A percentile compares a stretch with the other conserved stretches of the same genome.
Evolutionary conservation across 306 rosid species (phyloP).

Genomic region (Ormosia semicastrata): DNA sequence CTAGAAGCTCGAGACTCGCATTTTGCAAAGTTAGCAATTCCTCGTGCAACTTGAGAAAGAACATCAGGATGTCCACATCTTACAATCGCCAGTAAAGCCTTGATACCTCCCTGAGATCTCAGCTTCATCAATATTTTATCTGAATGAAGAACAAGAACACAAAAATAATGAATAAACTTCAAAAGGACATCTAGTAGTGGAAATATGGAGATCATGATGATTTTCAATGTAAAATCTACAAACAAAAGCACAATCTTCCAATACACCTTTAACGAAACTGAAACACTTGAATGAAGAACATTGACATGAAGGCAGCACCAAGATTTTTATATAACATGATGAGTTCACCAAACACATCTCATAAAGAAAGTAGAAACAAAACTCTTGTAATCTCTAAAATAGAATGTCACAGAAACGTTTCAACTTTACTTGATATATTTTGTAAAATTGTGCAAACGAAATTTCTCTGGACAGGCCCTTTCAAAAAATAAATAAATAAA

Average conservation of each 20-base stretch:
- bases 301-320: background rate
- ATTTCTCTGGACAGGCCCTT: background rate
- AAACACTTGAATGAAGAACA: constrained; percentile 8
- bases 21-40: constrained; percentile 96
- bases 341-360: constrained; percentile 6
- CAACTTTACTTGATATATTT: background rate
- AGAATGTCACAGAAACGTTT: background rate
- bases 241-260: background rate
- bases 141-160: constrained; percentile 26
- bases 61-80: constrained; percentile 98
- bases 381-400: background rate
- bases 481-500: no score
- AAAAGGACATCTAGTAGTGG: background rate
- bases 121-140: constrained; percentile 82
- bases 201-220: background rate
- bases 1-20: constrained; percentile 92
- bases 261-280: background rate
- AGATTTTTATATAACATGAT: constrained; percentile 1
- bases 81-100: constrained; percentile 92
- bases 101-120: constrained; percentile 92
- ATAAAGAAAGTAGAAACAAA: background rate
- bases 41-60: constrained; percentile 97
- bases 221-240: background rate
- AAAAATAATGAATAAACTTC: constrained; percentile 2
- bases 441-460: background rate